Conservation (phyloP, 768 basidiomycete species). For the Mycena olivaceomarginata region DNA sequence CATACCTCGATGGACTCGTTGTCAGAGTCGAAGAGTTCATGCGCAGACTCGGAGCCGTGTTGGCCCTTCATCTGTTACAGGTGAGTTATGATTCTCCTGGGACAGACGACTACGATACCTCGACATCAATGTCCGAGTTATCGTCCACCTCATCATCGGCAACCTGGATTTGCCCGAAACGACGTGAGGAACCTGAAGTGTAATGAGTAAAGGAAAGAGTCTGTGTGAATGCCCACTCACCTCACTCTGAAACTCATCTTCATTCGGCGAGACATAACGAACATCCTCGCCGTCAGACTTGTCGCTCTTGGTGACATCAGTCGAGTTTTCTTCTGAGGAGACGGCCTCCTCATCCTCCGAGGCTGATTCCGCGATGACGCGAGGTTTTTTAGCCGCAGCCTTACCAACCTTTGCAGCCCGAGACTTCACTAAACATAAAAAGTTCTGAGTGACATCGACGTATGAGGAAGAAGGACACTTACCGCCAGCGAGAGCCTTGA, state of each 20-base stretch:
- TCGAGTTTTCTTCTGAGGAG: conserved; percentile 6
- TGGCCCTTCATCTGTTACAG: conserved; percentile 4
- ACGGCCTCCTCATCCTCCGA: conserved; percentile 6
- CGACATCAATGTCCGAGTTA: no score
- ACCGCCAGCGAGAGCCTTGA: conserved; percentile 8
- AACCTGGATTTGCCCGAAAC: no score
- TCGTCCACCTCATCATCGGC: no score
- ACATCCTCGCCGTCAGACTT: conserved; percentile 2
- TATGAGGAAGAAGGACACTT: conserved; percentile 5
- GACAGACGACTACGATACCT: no score
- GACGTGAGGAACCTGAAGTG: neutral
- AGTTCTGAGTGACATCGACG: neutral
- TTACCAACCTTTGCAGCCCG: conserved; percentile 1
- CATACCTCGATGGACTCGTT: neutral
- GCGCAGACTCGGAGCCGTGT: neutral
- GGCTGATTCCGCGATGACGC: neutral
- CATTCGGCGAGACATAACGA: neutral
- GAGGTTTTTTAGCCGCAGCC: neutral
- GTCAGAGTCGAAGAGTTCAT: neutral
- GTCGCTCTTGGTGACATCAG: neutral
- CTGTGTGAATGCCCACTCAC: neutral
- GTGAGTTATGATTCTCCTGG: neutral
- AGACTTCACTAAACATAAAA: conserved; percentile 3
- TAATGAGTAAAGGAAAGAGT: conserved; percentile 7
- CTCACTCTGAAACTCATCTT: conserved; percentile 3